phyloP scores from a whole-genome alignment of 202 grass and related monocot species.

The Cymbopogon flexuosus region DNA sequence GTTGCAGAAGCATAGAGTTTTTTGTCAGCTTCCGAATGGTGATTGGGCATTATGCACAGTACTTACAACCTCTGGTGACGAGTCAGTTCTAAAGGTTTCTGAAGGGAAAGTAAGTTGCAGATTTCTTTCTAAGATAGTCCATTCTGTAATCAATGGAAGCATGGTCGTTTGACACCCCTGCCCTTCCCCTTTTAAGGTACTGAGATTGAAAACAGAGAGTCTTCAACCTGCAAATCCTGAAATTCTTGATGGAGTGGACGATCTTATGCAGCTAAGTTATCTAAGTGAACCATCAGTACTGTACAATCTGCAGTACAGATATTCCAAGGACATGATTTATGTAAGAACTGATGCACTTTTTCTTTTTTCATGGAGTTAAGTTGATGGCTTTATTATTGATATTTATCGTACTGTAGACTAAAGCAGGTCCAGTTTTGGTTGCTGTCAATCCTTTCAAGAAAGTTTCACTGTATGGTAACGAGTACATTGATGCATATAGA shows the following conservation, averaged over 20 bases:
- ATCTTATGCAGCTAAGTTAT: conserved; percentile 99
- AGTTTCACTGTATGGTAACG: conserved; percentile 76
- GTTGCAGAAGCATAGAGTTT: conserved; percentile 79
- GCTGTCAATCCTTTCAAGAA: conserved; percentile 96
- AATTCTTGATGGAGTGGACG: conserved; percentile 93
- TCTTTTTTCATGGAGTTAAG: conserved; percentile 21
- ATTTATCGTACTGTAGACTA: conserved; percentile 59
- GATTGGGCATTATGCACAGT: conserved; percentile 78
- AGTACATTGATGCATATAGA: conserved; percentile 77
- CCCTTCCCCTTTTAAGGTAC: conserved; percentile 44
- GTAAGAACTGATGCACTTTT: conserved; percentile 50
- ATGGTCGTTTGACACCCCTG: conserved; percentile 7
- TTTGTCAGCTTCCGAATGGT: conserved; percentile 69
- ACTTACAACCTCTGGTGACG: conserved; percentile 59
- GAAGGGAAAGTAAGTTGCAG: conserved; percentile 71
- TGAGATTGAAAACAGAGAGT: conserved; percentile 67
- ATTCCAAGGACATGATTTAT: conserved; percentile 81
- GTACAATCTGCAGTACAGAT: conserved; percentile 93
- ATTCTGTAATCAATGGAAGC: background rate
- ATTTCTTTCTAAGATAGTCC: background rate
- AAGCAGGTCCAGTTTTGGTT: conserved; percentile 97
- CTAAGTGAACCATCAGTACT: conserved; percentile 88
- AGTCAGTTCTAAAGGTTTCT: conserved; percentile 64
- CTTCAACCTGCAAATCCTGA: conserved; percentile 90
- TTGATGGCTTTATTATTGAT: conserved; percentile 41